phyloP scores from a whole-genome alignment of 2,329 filamentous ascomycete species.

The Epichloe glyceriae region DNA sequence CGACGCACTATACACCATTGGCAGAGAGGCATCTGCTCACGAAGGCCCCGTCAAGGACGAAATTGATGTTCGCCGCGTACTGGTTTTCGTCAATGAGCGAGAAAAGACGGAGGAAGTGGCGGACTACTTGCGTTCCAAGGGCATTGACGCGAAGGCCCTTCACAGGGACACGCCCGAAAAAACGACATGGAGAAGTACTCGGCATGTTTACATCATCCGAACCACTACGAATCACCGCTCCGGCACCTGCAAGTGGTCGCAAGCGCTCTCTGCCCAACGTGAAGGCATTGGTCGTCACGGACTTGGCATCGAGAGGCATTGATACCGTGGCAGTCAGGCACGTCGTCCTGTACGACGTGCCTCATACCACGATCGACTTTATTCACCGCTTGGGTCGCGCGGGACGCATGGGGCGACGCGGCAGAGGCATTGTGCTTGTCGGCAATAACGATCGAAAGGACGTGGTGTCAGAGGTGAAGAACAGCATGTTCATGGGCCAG shows the following conservation, averaged over 20 bases:
- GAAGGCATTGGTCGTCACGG: constrained; percentile 88
- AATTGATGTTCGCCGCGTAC: constrained; percentile 65
- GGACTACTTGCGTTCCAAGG: constrained; percentile 66
- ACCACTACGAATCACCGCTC: constrained; percentile 22
- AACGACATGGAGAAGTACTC: constrained; percentile 65
- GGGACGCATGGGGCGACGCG: constrained; percentile 82
- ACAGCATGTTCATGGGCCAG: constrained; percentile 75
- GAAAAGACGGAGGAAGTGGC: constrained; percentile 76
- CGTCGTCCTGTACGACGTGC: constrained; percentile 93
- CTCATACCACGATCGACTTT: constrained; percentile 94
- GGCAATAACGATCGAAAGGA: constrained; percentile 83
- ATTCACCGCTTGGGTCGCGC: constrained; percentile 90
- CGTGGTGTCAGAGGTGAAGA: constrained; percentile 80
- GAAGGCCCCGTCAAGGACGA: constrained; percentile 42
- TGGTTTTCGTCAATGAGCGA: constrained; percentile 95
- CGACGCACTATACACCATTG: constrained; percentile 87
- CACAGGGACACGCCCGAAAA: constrained; percentile 69
- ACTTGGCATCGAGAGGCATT: constrained; percentile 83
- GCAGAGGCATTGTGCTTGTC: constrained; percentile 78
- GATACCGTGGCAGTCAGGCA: constrained; percentile 85
- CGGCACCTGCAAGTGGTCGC: constrained; percentile 17
- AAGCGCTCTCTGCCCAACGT: constrained; percentile 54
- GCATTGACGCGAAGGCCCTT: constrained; percentile 75
- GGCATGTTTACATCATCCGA: constrained; percentile 53
- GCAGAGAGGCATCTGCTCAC: constrained; percentile 54